These are phyloP conservation scores for Komagataella phaffii DNA, from an alignment of 805 yeast genomes.

Conservation along the genomic window DNA sequence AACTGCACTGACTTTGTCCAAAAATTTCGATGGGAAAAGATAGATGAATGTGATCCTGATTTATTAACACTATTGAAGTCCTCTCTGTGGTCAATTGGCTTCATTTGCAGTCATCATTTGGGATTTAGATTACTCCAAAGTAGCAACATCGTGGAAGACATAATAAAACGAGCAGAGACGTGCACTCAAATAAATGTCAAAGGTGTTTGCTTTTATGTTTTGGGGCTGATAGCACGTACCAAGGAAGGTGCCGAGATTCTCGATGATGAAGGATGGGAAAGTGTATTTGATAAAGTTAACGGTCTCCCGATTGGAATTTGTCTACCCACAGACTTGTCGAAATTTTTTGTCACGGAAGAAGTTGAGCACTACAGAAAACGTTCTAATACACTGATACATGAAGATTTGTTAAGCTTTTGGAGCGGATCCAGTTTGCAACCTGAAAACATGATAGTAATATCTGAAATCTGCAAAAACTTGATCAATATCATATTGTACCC, in stretches of 20 bases:
- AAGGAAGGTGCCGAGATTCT: constrained; percentile 73
- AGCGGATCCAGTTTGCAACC: neutral
- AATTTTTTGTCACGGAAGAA: constrained; percentile 6
- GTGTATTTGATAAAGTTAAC: constrained; percentile 25
- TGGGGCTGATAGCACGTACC: constrained; percentile 65
- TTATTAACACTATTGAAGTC: constrained; percentile 36
- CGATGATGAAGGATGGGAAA: constrained; percentile 70
- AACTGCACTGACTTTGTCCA: neutral
- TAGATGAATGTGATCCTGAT: constrained; percentile 14
- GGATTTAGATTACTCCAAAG: constrained; percentile 51
- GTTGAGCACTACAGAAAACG: neutral
- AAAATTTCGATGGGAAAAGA: constrained; percentile 18
- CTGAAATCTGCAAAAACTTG: constrained; percentile 16
- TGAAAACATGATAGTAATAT: constrained; percentile 7
- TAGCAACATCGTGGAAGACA: constrained; percentile 32
- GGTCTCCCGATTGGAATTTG: constrained; percentile 22
- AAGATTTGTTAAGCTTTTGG: constrained; percentile 1
- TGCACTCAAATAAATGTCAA: constrained; percentile 46
- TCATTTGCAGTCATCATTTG: constrained; percentile 55
- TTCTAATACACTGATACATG: neutral
- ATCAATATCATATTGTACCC: constrained; percentile 13
- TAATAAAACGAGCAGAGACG: constrained; percentile 34
- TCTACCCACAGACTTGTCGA: constrained; percentile 11
- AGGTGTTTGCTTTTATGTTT: constrained; percentile 64
- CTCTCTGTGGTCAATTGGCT: constrained; percentile 79